These are phyloP conservation scores for Chondrostereum purpureum DNA, from an alignment of 1,284 basidiomycete genomes.

Conservation along the genomic window DNA sequence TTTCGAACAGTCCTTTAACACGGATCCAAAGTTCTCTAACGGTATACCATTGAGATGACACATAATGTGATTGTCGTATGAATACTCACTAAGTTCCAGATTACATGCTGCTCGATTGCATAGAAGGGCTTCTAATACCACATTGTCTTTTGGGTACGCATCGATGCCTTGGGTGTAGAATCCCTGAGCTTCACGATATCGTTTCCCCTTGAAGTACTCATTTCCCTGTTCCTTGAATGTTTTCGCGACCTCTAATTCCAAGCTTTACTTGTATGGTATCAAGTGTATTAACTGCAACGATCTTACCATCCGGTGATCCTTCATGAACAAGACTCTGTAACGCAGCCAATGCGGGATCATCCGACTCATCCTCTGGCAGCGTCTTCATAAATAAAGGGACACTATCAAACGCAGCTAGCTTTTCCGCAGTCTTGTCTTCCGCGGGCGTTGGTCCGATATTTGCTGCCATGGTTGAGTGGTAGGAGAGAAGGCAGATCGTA, in stretches of 20 bases:
- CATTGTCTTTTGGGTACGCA: slow-evolving; percentile 63
- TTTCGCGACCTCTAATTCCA: slow-evolving; percentile 75
- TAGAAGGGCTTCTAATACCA: slow-evolving; percentile 64
- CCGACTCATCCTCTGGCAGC: slow-evolving; percentile 61
- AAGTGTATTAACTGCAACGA: slow-evolving; percentile 12
- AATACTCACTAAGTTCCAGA: slow-evolving; percentile 69
- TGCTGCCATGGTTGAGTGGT: neutral
- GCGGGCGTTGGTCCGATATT: slow-evolving; percentile 17
- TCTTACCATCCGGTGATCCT: slow-evolving; percentile 88
- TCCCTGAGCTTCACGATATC: slow-evolving; percentile 79
- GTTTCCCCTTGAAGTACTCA: slow-evolving; percentile 84
- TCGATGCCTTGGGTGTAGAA: slow-evolving; percentile 92
- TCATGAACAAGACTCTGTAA: slow-evolving; percentile 84
- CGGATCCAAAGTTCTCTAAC: slow-evolving; percentile 81
- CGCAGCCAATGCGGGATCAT: slow-evolving; percentile 71
- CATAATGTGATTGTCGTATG: slow-evolving; percentile 1
- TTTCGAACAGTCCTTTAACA: slow-evolving; percentile 77
- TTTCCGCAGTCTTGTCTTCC: slow-evolving; percentile 34
- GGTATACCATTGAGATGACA: neutral
- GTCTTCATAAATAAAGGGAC: slow-evolving; percentile 91
- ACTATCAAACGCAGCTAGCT: slow-evolving; percentile 46
- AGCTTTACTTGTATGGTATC: slow-evolving; percentile 5
- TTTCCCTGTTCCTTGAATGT: slow-evolving; percentile 97
- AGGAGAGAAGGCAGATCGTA: no score
- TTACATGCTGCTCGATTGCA: slow-evolving; percentile 94